These are phyloP conservation scores for Artomyces pyxidatus DNA, from an alignment of 768 basidiomycete species.

Conservation along the genomic window DNA sequence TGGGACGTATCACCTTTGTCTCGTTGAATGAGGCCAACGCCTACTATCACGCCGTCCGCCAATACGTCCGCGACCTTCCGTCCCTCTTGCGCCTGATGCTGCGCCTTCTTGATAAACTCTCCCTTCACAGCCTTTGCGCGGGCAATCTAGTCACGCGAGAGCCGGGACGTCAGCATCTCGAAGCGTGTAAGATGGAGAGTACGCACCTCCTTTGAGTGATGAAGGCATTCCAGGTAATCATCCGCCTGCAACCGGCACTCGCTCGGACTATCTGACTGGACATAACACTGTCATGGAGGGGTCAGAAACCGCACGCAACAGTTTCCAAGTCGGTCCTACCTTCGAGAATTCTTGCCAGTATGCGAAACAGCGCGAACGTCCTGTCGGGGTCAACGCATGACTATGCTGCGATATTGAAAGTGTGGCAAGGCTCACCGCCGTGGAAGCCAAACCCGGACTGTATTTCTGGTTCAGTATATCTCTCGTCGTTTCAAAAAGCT, in stretches of 20 bases:
- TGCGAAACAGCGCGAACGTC: conserved; percentile 78
- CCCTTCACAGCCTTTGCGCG: conserved; percentile 64
- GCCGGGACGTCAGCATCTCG: neutral
- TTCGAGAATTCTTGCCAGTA: conserved; percentile 91
- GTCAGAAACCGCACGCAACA: neutral
- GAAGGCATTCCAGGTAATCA: conserved; percentile 90
- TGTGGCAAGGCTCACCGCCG: conserved; percentile 36
- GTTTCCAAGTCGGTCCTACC: conserved; percentile 26
- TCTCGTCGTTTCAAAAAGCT: too few relatives aligned
- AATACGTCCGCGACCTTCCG: conserved; percentile 64
- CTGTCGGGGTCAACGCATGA: conserved; percentile 34
- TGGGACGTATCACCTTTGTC: conserved; percentile 19
- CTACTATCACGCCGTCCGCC: conserved; percentile 66
- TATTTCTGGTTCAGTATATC: neutral
- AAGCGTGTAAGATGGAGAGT: neutral
- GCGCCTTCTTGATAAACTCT: conserved; percentile 61
- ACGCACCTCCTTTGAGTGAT: conserved; percentile 80
- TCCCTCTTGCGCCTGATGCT: conserved; percentile 58
- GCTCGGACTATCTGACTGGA: conserved; percentile 62
- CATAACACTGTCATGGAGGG: conserved; percentile 60
- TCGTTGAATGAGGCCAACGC: conserved; percentile 67
- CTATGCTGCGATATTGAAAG: too few relatives aligned
- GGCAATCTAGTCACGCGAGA: conserved; percentile 35
- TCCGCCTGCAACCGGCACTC: conserved; percentile 66
- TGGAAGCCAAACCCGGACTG: conserved; percentile 62